phyloP scores from a whole-genome alignment of 2,329 filamentous ascomycete species.

The Trichoderma sp. region DNA sequence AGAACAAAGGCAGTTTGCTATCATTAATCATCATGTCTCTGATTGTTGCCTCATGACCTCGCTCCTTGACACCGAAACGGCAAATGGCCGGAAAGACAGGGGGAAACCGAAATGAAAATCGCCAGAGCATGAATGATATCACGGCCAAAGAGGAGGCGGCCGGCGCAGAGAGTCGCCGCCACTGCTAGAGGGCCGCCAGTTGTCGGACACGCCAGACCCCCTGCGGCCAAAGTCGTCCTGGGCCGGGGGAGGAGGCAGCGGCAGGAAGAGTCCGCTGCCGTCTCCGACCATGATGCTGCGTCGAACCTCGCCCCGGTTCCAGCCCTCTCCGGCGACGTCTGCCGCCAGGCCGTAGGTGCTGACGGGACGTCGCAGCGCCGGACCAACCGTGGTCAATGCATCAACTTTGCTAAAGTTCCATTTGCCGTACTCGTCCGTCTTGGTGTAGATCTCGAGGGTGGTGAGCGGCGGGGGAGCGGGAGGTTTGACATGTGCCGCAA shows the following conservation, averaged over 20 bases:
- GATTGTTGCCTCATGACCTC: constrained; percentile 9
- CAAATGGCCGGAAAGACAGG: not conserved
- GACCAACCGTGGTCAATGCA: constrained; percentile 38
- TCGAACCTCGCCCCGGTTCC: constrained; percentile 55
- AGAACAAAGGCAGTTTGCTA: constrained; percentile 6
- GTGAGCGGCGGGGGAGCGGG: constrained; percentile 48
- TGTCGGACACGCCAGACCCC: constrained; percentile 32
- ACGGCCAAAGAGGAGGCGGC: constrained; percentile 16
- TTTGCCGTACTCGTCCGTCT: constrained; percentile 59
- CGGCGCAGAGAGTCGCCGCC: constrained; percentile 23
- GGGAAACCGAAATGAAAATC: not conserved
- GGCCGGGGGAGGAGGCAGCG: constrained; percentile 47
- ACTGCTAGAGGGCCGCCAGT: constrained; percentile 35
- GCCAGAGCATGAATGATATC: not conserved
- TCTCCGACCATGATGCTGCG: constrained; percentile 58
- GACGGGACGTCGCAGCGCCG: constrained; percentile 46
- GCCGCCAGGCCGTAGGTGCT: constrained; percentile 62
- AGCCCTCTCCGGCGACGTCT: constrained; percentile 52
- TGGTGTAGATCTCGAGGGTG: constrained; percentile 62
- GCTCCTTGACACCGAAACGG: constrained; percentile 11
- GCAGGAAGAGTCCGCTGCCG: constrained; percentile 55
- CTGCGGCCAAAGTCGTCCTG: constrained; percentile 2
- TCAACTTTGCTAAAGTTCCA: constrained; percentile 61
- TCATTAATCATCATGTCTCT: constrained; percentile 25
- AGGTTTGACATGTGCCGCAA: constrained; percentile 45